Evolutionary conservation across 2,329 filamentous ascomycete species (phyloP).

Genomic region (Moelleriella libera): DNA sequence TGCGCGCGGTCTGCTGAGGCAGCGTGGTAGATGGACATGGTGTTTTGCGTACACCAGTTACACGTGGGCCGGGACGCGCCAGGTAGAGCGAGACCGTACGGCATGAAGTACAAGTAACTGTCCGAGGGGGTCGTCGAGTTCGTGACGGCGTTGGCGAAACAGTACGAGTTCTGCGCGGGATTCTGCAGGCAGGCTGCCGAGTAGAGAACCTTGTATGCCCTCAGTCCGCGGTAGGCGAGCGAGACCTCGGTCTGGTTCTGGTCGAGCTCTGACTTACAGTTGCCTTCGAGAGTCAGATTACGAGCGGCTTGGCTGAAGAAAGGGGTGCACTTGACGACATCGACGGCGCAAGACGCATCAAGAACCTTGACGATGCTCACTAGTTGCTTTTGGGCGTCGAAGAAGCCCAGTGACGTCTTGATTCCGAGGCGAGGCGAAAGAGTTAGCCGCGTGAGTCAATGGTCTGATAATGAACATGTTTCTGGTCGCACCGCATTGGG

Average conservation of each 20-base stretch:
- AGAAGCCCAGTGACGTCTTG: constrained; percentile 73
- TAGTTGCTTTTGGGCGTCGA: constrained; percentile 59
- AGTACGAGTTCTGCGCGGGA: constrained; percentile 52
- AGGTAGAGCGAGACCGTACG: constrained; percentile 60
- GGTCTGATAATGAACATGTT: too few species aligned
- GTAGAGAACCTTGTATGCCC: constrained; percentile 67
- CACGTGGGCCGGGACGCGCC: constrained; percentile 57
- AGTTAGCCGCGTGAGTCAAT: neutral
- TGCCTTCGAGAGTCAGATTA: constrained; percentile 44
- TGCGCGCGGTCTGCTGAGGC: constrained; percentile 52
- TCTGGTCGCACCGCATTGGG: too few species aligned
- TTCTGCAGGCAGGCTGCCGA: constrained; percentile 67
- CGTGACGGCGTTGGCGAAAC: constrained; percentile 72
- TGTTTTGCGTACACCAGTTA: constrained; percentile 59
- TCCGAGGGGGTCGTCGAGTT: constrained; percentile 58
- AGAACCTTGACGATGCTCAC: constrained; percentile 63
- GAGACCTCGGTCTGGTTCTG: constrained; percentile 55
- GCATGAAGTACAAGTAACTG: constrained; percentile 73
- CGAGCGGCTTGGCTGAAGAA: constrained; percentile 52
- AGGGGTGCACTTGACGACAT: constrained; percentile 48
- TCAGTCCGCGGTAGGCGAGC: constrained; percentile 61
- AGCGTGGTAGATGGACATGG: constrained; percentile 67
- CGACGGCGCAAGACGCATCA: constrained; percentile 60
- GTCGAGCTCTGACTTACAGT: constrained; percentile 60
- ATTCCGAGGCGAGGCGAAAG: neutral